Evolutionary conservation across 345 rosid species (phyloP), one percentile per base, ranked within the genome.

Genomic region (Populus simonii): DNA sequence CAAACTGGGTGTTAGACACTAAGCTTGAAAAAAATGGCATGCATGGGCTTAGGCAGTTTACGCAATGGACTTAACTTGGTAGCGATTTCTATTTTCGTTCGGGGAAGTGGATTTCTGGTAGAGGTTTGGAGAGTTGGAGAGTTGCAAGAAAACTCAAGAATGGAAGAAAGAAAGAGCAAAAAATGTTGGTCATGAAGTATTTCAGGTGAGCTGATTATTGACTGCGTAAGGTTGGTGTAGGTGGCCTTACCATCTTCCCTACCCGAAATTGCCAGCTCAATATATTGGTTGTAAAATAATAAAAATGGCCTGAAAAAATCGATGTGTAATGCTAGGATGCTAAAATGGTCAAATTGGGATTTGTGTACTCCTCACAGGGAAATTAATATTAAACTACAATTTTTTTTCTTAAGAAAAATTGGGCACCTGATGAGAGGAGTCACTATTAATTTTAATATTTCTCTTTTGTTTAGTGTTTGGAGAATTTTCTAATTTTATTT

Each of bases 191-290:
- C 1, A 25, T 8, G 35, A 72, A 66, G 53, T 36, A 10, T 70
- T 80, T 76, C 84, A 51, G 90, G 82, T 87, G 88, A 90, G 86
- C 93, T 81, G 81, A 51, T 72, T 55, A 35, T 90, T 90, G 91
- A 88, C 91, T 38, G 72, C 29, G 36, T 6, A 78, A 78, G 51
- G 79, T 55, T 67, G 62, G 55, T 49, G 74, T 71, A 47, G 79
- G 77, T 83, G 78, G 88, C 74, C 76, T 68, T 63, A 55, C 79
- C 45, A 75, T 75, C 82, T 62, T 74, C 76, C 69, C 71, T 71
- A 57, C 68, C 68, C 2, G 66, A 36, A 29, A 77, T 41, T 78
- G 66, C 66, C 80, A 65, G 23, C 62, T 76, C 66, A 36, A 23
- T 12, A 51, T 0, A 25, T 47, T 45, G 25, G 45, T 65, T 43